Evolutionary conservation across 2,329 filamentous ascomycete genomes (phyloP), one percentile per base, ranked within the genome.

Genomic region (Fusarium nanum): DNA sequence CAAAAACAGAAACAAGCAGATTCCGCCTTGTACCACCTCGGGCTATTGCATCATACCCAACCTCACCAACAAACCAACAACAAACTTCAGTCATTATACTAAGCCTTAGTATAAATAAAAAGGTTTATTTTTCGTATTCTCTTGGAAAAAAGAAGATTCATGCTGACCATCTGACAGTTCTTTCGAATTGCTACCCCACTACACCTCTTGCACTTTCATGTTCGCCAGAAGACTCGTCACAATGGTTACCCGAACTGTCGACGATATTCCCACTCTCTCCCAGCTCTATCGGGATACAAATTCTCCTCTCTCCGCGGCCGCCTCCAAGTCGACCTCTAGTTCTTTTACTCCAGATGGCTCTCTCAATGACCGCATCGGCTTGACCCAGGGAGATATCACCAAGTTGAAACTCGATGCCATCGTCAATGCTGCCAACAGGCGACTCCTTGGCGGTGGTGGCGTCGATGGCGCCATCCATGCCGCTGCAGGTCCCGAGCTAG

Each of bases 351-450:
- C 41, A 7, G 88, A 86, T n/a, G 78, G 85, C 59, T 73, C 79
- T 12, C 83, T 92, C 81, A 97, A 97, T 82, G 81, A 88, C 76
- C 89, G 88, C 68, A 85, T 98, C 74, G 88, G 87, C 47, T 82
- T 95, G 40, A 85, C 93, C 70, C 87, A 88, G 60, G 88, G 89
- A 72, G 93, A 97, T 79, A 97, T 98, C 79, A 98, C 94, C 16
- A 89, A 85, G 16, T 87, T 98, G 6, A 78, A 85, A 32, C 86
- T 94, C 47, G 93, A 94, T 76, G 91, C 92, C 69, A 96, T 98
- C 73, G 94, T 98, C 78, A 98, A 98, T 78, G 95, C 96, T 2
- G 95, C 96, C 46, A 98, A 98, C 79, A 81, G 81, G 12, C 86
- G 86, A 3, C 88, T 98, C 1, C 85, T 92, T 1, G 94, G 94